Conservation (phyloP, 768 basidiomycete genomes). For the Epithele typhae region DNA sequence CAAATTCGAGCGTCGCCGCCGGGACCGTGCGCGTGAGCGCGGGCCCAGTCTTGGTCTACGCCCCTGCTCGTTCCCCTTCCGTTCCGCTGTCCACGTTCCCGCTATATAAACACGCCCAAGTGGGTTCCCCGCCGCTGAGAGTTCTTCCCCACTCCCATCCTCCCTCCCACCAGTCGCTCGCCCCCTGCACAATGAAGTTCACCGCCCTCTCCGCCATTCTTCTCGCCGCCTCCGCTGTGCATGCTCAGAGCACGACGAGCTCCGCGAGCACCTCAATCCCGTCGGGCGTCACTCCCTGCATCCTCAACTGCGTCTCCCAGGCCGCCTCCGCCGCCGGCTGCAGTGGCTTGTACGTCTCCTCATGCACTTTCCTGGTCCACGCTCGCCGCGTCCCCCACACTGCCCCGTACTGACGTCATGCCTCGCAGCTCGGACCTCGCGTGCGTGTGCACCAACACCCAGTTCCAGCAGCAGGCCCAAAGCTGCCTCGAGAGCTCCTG, state of each 20-base stretch:
- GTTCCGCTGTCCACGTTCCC: no score
- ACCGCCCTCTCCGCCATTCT: background rate
- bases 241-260: background rate
- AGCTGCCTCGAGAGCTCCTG: slow-evolving; percentile 35
- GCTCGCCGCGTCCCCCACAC: no score
- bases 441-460: slow-evolving; percentile 35
- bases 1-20: no score
- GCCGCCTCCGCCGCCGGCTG: slow-evolving; percentile 3
- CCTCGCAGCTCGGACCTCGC: slow-evolving; percentile 32
- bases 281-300: slow-evolving; percentile 8
- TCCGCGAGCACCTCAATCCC: background rate
- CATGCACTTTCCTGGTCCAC: no score
- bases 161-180: no score
- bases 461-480: slow-evolving; percentile 32
- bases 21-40: no score
- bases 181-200: slow-evolving; percentile 4
- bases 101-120: no score
- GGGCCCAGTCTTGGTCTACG: no score
- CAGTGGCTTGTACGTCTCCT: slow-evolving; percentile 1
- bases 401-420: background rate
- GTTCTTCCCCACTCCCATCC: no score
- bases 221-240: background rate
- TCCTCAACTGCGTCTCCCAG: slow-evolving; percentile 4
- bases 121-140: no score
- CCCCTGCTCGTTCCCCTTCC: no score